A percentile compares a stretch with the other conserved stretches of the same genome.
These are phyloP conservation scores for Colletotrichum ledebouriae DNA, from an alignment of 2,329 filamentous ascomycete species.

Conservation along the genomic window DNA sequence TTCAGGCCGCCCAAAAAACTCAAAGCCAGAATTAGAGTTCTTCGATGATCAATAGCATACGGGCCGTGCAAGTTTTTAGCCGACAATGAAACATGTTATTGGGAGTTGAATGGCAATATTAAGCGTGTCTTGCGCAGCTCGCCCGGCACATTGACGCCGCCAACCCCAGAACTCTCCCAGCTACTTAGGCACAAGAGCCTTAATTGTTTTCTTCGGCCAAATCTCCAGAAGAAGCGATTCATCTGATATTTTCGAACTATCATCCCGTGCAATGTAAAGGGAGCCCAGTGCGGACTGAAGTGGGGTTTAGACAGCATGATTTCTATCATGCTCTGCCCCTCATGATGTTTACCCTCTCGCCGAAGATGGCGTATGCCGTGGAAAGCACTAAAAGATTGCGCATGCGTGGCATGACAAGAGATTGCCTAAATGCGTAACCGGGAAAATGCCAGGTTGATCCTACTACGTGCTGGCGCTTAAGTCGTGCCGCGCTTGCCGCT, in stretches of 20 bases:
- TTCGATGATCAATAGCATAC: background rate
- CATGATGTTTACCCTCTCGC: no score
- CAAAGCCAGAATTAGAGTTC: slow-evolving; percentile 13
- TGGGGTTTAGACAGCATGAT: background rate
- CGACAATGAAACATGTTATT: background rate
- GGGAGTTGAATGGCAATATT: background rate
- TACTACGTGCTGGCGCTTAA: no score
- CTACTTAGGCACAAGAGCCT: background rate
- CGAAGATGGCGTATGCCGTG: no score
- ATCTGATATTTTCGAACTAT: slow-evolving; percentile 6
- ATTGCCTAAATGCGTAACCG: no score
- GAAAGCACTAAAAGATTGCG: no score
- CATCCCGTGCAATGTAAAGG: slow-evolving; percentile 45
- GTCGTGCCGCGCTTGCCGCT: no score
- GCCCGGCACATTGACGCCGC: background rate
- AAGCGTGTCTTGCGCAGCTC: background rate
- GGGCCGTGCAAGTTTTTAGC: background rate
- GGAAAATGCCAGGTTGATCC: no score
- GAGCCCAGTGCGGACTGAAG: slow-evolving; percentile 44
- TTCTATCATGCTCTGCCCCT: no score
- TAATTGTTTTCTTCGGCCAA: background rate
- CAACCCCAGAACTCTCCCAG: background rate
- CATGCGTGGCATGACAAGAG: no score
- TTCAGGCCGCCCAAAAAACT: slow-evolving; percentile 31
- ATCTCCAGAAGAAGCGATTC: background rate